Evolutionary conservation across 2,329 filamentous ascomycete species (phyloP).

Genomic region (Septoria linicola): DNA sequence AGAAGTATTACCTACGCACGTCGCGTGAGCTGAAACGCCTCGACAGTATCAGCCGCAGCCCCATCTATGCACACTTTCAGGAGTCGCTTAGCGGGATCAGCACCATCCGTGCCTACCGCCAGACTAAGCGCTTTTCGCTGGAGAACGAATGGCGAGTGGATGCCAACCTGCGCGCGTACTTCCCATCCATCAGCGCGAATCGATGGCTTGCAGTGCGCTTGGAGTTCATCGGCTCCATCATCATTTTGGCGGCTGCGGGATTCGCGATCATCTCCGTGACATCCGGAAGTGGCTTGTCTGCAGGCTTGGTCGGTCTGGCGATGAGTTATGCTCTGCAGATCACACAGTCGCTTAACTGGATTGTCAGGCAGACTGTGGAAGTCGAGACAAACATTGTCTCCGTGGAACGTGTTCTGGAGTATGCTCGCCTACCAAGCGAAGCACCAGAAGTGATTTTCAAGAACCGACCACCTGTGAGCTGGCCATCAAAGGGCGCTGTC

Average conservation of each 20-base stretch:
- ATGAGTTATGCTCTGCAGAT: constrained; percentile 99
- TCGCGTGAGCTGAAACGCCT: constrained; percentile 94
- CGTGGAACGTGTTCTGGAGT: constrained; percentile 95
- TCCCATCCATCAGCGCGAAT: constrained; percentile 85
- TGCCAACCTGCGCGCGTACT: constrained; percentile 89
- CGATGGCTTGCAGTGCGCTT: constrained; percentile 93
- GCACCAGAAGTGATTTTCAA: constrained; percentile 90
- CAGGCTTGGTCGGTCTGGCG: constrained; percentile 81
- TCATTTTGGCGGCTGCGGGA: constrained; percentile 83
- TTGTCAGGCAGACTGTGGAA: constrained; percentile 95
- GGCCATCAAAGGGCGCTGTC: constrained; percentile 86
- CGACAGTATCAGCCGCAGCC: constrained; percentile 91
- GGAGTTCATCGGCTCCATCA: constrained; percentile 91
- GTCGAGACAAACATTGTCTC: constrained; percentile 99
- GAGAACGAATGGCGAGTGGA: constrained; percentile 99
- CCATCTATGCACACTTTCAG: constrained; percentile 97
- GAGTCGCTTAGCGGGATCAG: constrained; percentile 91
- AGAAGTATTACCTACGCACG: constrained; percentile 93
- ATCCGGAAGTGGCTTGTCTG: constrained; percentile 60
- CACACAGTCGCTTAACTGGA: constrained; percentile 97
- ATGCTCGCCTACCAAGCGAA: constrained; percentile 85
- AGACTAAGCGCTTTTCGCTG: constrained; percentile 79
- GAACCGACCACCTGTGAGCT: constrained; percentile 80
- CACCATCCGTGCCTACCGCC: constrained; percentile 91
- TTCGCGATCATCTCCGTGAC: constrained; percentile 80